Evolutionary conservation across 1,139 yeast species (phyloP), one percentile per base, ranked within the genome.

Genomic region (Geotrichum carabidarum): DNA sequence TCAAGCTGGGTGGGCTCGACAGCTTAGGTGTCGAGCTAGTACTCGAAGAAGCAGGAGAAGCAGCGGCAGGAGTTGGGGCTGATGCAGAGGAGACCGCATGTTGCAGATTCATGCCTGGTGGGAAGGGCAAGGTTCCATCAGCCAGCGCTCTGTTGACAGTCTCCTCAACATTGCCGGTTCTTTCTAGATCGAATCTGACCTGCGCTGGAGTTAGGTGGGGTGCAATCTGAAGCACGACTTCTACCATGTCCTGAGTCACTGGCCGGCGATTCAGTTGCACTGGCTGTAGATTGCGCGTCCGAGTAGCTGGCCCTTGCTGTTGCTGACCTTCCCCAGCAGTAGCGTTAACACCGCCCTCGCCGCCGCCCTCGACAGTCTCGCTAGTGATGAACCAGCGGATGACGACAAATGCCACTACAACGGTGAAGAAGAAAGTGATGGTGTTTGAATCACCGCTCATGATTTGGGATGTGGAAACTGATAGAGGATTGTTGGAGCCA

Each of bases 201-300:
- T 87, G 95, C n/a, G 79, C 86, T 8, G 72, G 77, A 0, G 87
- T 75, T 50, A 88, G 72, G 36, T 76, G 76, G 1, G 98, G 97
- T 0, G 90, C 96, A 59, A 91, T 76, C 31, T 90, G 81, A 62
- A 83, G 88, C 1, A 91, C 97, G 0, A 87, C 84, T 61, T 86
- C 94, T 49, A 91, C 77, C 98, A 91, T 91, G 59, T 80, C 83
- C 9, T 77, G 79, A 2, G 89, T 85, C n/a, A 86, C 86, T 2
- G 74, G 77, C 54, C 95, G 79, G 15, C 69, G 57, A 40, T 57
- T 55, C 14, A 51, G 54, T 6, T 37, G 11, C 7, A 55, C 50
- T 11, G 46, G 50, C 41, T 42, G 58, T 34, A 34, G 46, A 44
- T 48, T 51, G 18, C 42, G 53, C 54, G 56, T 15, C 51, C 38